phyloP scores from a whole-genome alignment of 345 rosid genomes.

The Salix viminalis region DNA sequence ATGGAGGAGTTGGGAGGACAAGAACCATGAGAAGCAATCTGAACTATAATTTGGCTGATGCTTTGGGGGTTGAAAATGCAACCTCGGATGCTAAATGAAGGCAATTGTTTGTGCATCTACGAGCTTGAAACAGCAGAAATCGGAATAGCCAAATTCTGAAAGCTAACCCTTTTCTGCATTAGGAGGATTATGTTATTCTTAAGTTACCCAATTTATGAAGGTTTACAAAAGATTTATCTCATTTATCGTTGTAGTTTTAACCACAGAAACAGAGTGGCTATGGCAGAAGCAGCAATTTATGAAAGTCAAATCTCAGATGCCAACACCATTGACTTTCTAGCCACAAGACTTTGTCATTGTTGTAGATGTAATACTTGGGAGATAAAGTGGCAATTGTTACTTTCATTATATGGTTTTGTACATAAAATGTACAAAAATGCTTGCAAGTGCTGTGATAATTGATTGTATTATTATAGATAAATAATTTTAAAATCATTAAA shows the following conservation, averaged over 20 bases:
- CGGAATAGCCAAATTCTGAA: neutral
- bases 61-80: slow-evolving; percentile 43
- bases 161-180: neutral
- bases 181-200: slow-evolving; percentile 1
- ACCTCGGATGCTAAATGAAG: slow-evolving; percentile 15
- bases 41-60: slow-evolving; percentile 71
- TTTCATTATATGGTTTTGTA: too few species aligned
- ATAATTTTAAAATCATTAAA: too few species aligned
- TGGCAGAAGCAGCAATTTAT: neutral
- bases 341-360: neutral
- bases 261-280: neutral
- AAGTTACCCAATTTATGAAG: neutral
- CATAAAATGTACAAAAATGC: neutral
- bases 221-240: neutral
- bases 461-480: too few species aligned
- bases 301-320: neutral
- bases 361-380: neutral
- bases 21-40: slow-evolving; percentile 73
- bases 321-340: neutral
- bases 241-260: neutral
- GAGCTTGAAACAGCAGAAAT: neutral
- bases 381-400: neutral
- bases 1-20: slow-evolving; percentile 58
- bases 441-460: neutral
- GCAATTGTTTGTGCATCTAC: neutral